Evolutionary conservation across 257 asterid genomes (phyloP), one percentile per base, ranked within the genome.

Genomic region (Solanum lignicaule): DNA sequence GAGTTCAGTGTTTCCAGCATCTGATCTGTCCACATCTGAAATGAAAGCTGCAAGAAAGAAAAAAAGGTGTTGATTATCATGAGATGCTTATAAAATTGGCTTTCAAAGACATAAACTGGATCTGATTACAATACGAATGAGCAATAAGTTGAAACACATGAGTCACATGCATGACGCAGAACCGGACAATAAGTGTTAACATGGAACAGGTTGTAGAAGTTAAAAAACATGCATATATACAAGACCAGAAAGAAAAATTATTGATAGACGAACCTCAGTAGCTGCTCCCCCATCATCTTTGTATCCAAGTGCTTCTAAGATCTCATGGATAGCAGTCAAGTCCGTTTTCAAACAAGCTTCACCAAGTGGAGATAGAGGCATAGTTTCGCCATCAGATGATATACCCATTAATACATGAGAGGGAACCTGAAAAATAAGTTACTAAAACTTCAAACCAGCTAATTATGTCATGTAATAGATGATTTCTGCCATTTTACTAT

Each of bases 291-390:
- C 98, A 4, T 97, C 99, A 43, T 97, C 98, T 90, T 94, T 97
- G 91, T 95, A 95, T n/a, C 98, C 98, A 73, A 93, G 93, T 82
- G 94, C 93, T 69, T 95, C 96, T 84, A 95, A 83, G 84, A 95
- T 87, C 90, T 95, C 97, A 78, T 97, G 95, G 89, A 97, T 93
- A 72, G 98, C 97, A 8, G 98, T 95, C 88, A 95, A 95, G 87
- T 97, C 98, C 95, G 92, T 93, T 92, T 95, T 92, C 91, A 93
- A 87, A 93, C 99, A 97, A 85, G 98, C 98, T 93, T 97, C 98
- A 83, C 98, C 99, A 93, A 95, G 94, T 23, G 98, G 98, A 87
- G 95, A 93, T 88, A 94, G 89, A 46, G 90, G 55, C 90, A 90
- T 87, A 31, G 88, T 87, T 86, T 89, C 91, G 32, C 93, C 93